Conservation (phyloP, 2,329 filamentous ascomycete genomes). For the Coniochaeta sp. region DNA sequence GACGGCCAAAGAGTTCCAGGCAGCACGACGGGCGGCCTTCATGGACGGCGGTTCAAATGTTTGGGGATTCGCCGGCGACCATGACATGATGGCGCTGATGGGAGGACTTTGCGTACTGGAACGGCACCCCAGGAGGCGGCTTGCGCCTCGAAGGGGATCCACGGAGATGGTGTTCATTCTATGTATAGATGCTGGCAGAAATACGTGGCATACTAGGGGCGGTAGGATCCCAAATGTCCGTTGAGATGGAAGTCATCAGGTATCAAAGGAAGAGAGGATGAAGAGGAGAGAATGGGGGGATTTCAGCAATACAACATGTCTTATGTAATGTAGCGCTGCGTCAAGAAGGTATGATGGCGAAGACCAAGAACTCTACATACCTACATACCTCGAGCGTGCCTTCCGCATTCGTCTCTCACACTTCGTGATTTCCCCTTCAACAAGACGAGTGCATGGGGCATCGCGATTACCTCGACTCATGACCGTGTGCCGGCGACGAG, state of each 20-base stretch:
- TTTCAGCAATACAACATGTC: neutral
- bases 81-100: neutral
- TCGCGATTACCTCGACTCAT: too few relatives aligned
- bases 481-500: too few relatives aligned
- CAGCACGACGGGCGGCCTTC: neutral
- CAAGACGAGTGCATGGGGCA: neutral
- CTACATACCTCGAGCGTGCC: too few relatives aligned
- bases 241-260: neutral
- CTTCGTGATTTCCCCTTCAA: neutral
- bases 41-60: neutral
- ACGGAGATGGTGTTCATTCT: neutral
- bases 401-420: neutral
- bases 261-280: neutral
- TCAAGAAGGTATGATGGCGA: neutral
- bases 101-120: neutral
- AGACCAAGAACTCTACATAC: too few relatives aligned
- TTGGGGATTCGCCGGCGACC: neutral
- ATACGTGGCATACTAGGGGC: neutral
- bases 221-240: neutral
- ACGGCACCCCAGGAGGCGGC: neutral
- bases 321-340: neutral
- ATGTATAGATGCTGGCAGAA: neutral
- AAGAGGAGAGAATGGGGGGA: neutral
- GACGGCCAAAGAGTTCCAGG: neutral
- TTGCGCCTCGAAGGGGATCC: neutral